A percentile compares a stretch with the other conserved stretches of the same genome.
phyloP scores from a whole-genome alignment of 1,284 basidiomycete species.

The Malassezia slooffiae region DNA sequence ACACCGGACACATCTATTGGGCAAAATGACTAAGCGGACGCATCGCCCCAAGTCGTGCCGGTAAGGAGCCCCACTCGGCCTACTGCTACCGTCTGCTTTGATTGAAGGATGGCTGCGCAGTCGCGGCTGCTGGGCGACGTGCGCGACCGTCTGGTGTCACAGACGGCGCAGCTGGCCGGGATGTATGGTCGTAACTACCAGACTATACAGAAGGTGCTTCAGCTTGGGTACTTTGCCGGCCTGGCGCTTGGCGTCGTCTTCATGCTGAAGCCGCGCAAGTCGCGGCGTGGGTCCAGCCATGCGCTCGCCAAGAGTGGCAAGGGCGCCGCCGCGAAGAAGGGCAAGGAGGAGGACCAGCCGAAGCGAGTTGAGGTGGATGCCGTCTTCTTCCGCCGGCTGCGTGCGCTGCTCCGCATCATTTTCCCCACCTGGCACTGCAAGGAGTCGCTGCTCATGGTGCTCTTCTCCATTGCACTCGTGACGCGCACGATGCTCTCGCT shows the following conservation, averaged over 20 bases:
- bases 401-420: conserved; percentile 69
- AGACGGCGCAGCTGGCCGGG: conserved; percentile 29
- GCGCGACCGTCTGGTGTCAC: conserved; percentile 18
- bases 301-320: neutral
- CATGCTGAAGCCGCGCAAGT: conserved; percentile 25
- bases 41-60: neutral
- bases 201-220: conserved; percentile 29
- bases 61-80: too few species aligned
- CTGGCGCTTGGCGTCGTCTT: conserved; percentile 22
- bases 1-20: neutral
- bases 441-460: conserved; percentile 71
- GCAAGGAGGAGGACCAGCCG: conserved; percentile 19
- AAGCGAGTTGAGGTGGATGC: conserved; percentile 63
- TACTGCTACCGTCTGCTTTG: too few species aligned
- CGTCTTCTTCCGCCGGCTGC: conserved; percentile 72
- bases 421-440: conserved; percentile 74
- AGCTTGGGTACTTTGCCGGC: conserved; percentile 27
- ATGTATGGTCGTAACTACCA: conserved; percentile 36
- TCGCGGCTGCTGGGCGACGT: conserved; percentile 28
- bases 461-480: conserved; percentile 77
- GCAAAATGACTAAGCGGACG: neutral
- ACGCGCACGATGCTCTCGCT: conserved; percentile 80
- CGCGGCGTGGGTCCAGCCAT: conserved; percentile 14
- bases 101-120: conserved; percentile 29
- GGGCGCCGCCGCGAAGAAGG: conserved; percentile 13